Percentiles rank a stretch among this genome's conserved stretches.
phyloP scores from a whole-genome alignment of 192 early-diverging fungal species.

The Coemansia sp. region DNA sequence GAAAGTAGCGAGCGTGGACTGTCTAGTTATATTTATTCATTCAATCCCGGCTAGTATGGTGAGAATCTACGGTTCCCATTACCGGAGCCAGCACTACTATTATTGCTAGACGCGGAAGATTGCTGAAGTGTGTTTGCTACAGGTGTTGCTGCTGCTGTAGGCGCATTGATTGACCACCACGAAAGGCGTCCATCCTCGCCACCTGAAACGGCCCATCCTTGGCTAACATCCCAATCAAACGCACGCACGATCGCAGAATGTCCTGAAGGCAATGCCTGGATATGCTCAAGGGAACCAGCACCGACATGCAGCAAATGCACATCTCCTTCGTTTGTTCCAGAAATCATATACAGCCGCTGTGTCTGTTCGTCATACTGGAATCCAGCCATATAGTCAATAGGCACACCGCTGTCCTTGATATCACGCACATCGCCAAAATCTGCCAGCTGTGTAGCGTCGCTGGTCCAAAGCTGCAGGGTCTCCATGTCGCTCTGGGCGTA shows the following conservation, averaged over 20 bases:
- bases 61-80: constrained; percentile 22
- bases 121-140: neutral
- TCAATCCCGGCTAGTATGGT: constrained; percentile 12
- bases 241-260: constrained; percentile 87
- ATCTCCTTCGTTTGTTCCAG: constrained; percentile 74
- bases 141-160: neutral
- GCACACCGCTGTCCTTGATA: constrained; percentile 40
- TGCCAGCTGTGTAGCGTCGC: constrained; percentile 48
- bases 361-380: constrained; percentile 68
- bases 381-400: constrained; percentile 81
- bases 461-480: constrained; percentile 78
- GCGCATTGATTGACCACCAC: constrained; percentile 58
- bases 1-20: too few relatives aligned
- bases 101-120: neutral
- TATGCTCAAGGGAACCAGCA: constrained; percentile 69
- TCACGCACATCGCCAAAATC: constrained; percentile 85
- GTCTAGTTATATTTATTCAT: too few relatives aligned
- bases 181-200: constrained; percentile 78
- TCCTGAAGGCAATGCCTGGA: constrained; percentile 72
- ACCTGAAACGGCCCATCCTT: constrained; percentile 65
- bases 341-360: constrained; percentile 74
- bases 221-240: constrained; percentile 66
- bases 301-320: constrained; percentile 81
- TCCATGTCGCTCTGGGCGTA: constrained; percentile 89
- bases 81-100: neutral